A percentile compares a stretch with the other conserved stretches of the same genome.
Conservation (phyloP, 2,329 filamentous ascomycete genomes). For the Sporothrix phasma region DNA sequence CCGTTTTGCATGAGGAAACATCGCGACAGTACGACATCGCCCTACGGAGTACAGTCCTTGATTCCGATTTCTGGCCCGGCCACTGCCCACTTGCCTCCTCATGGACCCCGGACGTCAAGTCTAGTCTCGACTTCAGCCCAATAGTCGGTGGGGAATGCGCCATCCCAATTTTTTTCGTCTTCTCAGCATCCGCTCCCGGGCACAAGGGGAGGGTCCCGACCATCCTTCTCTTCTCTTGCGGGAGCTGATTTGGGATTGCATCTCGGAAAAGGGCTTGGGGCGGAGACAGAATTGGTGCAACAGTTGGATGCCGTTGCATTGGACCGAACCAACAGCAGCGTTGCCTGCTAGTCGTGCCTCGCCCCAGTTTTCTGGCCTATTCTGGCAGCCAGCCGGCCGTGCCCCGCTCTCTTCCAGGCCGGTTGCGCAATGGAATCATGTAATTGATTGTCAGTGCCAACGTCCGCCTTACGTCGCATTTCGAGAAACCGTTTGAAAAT, state of each 20-base stretch:
- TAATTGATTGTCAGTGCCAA: conserved; percentile 9
- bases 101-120: background rate
- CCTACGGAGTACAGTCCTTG: background rate
- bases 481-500: background rate
- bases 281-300: background rate
- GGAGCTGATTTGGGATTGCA: background rate
- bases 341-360: background rate
- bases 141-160: background rate
- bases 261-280: background rate
- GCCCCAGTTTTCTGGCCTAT: background rate
- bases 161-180: background rate
- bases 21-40: background rate
- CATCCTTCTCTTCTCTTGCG: background rate
- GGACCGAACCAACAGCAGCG: background rate
- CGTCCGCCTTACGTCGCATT: background rate
- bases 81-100: background rate
- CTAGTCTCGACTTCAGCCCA: background rate
- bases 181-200: background rate
- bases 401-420: background rate
- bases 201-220: background rate
- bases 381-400: background rate
- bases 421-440: conserved; percentile 13
- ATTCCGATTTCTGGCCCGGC: background rate
- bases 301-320: no score
- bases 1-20: background rate